These are phyloP conservation scores for Colletotrichum sp. DNA, from an alignment of 2,329 filamentous ascomycete genomes.

Conservation along the genomic window DNA sequence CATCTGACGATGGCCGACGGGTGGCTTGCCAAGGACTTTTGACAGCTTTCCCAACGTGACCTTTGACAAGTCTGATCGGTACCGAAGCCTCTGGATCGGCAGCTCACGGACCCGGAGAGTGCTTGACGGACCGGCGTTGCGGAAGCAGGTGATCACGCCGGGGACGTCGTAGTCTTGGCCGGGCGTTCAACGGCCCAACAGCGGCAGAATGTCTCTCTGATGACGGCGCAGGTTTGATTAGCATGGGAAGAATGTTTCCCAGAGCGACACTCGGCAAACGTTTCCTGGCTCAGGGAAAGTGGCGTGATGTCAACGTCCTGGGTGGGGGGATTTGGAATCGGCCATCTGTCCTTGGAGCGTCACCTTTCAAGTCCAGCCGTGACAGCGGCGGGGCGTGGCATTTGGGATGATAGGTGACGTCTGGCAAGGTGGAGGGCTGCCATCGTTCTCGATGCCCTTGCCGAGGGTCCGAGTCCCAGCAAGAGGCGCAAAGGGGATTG, in stretches of 20 bases:
- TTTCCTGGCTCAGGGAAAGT: background rate
- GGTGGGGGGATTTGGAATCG: background rate
- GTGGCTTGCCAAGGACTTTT: background rate
- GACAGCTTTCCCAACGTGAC: background rate
- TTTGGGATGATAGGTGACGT: constrained; percentile 9
- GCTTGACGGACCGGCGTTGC: background rate
- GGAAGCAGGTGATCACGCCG: background rate
- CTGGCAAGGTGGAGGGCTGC: background rate
- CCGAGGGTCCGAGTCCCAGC: background rate
- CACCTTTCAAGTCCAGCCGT: background rate
- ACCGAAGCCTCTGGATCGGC: background rate
- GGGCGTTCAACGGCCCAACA: background rate
- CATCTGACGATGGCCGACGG: background rate
- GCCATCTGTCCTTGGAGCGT: background rate
- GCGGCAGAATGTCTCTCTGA: background rate
- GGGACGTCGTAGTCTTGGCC: background rate
- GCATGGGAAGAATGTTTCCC: constrained; percentile 4
- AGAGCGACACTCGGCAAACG: background rate
- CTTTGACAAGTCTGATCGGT: background rate
- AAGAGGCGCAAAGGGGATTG: background rate
- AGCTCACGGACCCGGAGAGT: background rate
- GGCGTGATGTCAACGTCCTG: background rate
- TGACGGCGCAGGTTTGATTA: background rate
- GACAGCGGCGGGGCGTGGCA: background rate
- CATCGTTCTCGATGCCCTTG: background rate